Percentiles rank a stretch among this genome's conserved stretches.
Conservation (phyloP, 2,329 filamentous ascomycete species). For the Tympanopsis confertula region DNA sequence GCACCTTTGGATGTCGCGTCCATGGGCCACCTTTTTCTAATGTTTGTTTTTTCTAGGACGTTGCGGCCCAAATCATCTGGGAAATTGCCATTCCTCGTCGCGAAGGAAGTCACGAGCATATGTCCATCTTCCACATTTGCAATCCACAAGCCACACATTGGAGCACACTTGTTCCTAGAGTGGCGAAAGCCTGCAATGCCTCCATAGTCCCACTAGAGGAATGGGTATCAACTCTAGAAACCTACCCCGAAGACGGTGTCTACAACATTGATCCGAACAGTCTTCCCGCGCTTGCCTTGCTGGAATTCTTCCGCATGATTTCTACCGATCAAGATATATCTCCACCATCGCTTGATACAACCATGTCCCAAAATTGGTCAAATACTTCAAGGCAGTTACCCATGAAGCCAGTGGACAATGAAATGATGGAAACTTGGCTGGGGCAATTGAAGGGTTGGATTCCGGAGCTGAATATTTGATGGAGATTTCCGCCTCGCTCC, state of each 20-base stretch:
- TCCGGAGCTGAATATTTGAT: no score
- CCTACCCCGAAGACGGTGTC: not conserved
- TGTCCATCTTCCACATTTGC: not conserved
- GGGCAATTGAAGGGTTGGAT: not conserved
- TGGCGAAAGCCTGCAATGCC: not conserved
- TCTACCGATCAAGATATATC: no score
- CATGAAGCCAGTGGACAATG: not conserved
- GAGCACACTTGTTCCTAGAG: not conserved
- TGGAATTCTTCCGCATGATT: not conserved
- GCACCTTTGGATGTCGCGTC: no score
- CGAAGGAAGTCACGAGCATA: not conserved
- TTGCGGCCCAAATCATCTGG: not conserved
- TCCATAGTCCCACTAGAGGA: not conserved
- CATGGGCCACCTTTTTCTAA: not conserved
- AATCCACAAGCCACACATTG: not conserved
- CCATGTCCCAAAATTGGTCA: not conserved
- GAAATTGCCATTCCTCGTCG: not conserved
- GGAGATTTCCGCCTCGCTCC: no score
- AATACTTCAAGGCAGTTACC: not conserved
- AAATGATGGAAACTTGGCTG: not conserved
- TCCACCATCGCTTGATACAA: not conserved
- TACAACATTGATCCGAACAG: no score
- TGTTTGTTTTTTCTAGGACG: not conserved
- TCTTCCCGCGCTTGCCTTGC: not conserved
- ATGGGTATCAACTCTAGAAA: not conserved